Evolutionary conservation across 2,329 filamentous ascomycete genomes (phyloP), one percentile per base, ranked within the genome.

Genomic region (Zasmidium cellare): DNA sequence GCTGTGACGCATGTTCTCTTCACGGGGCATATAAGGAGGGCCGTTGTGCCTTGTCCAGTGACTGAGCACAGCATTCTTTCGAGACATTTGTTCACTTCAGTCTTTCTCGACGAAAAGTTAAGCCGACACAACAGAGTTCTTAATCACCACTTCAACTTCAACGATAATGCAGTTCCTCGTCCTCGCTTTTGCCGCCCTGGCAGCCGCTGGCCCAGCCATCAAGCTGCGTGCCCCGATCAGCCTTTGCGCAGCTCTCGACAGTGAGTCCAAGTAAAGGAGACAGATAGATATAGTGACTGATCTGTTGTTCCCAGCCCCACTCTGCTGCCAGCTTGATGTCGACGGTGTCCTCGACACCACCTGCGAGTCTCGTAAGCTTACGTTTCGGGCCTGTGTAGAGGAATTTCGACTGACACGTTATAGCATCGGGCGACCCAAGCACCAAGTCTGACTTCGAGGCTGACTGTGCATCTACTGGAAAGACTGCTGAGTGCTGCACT

Each of bases 271-370:
- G 25, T 6, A 28, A 28, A 28, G 25, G 25, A 11, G 25, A 6
- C 5, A 5, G 11, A 28, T 28, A 11, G 25, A 6, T 6, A 11
- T 28, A 5, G 11, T 28, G 25, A 28, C 25, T 28, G 25, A 28
- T 11, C 25, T 28, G 11, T 28, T 28, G 5, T 5, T 28, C 25
- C 6, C 25, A 28, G 25, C 55, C 22, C 61, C 58, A 9, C 51
- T 54, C 35, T 63, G 60, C 60, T 63, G 58, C 46, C 58, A 63
- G 47, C 16, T 51, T 23, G 58, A 61, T 41, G 61, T 57, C 22
- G 55, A 58, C 20, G 61, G 58, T 6, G 51, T 61, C 9, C 19
- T 47, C 41, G 56, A 47, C 45, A 14, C 57, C 22, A 61, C 58
- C 14, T 63, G 61, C 53, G 46, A 44, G 14, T 16, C 58, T 51